Conservation (phyloP, 345 rosid genomes). For the Arabidopsis suecica region DNA sequence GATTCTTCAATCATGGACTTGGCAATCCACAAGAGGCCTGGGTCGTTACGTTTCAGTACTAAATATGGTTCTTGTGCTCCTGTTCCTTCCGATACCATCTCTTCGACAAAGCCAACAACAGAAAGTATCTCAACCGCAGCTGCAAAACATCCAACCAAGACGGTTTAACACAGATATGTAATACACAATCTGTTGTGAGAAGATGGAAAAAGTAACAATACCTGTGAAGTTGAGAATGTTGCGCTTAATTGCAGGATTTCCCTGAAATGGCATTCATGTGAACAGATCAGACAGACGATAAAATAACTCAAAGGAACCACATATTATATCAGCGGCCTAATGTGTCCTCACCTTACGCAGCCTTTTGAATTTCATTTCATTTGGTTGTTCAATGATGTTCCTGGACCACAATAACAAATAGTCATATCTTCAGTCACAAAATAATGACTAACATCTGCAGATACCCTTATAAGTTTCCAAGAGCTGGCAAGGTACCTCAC, state of each 20-base stretch:
- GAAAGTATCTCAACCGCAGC: slow-evolving; percentile 84
- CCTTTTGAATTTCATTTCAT: slow-evolving; percentile 71
- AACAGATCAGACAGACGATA: background rate
- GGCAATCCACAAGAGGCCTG: slow-evolving; percentile 91
- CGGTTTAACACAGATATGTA: background rate
- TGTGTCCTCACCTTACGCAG: slow-evolving; percentile 72
- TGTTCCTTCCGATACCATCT: slow-evolving; percentile 51
- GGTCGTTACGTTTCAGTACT: slow-evolving; percentile 86
- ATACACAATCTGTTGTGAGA: background rate
- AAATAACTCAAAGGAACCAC: background rate
- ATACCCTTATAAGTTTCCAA: slow-evolving; percentile 22
- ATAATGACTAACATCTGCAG: background rate
- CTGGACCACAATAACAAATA: slow-evolving; percentile 47
- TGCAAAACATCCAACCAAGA: slow-evolving; percentile 39
- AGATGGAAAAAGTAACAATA: slow-evolving; percentile 14
- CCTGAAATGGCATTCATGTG: slow-evolving; percentile 56
- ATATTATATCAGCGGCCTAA: background rate
- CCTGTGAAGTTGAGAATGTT: slow-evolving; percentile 69
- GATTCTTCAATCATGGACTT: slow-evolving; percentile 82
- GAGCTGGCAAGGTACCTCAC: slow-evolving; percentile 52
- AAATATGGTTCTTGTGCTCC: slow-evolving; percentile 69
- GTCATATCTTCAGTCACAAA: slow-evolving; percentile 10
- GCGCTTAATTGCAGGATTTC: slow-evolving; percentile 71
- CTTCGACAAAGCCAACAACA: slow-evolving; percentile 79
- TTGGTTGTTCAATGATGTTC: slow-evolving; percentile 83